Base-by-base conservation (phyloP, 805 yeast species). In the Cyberlindnera americana region DNA sequence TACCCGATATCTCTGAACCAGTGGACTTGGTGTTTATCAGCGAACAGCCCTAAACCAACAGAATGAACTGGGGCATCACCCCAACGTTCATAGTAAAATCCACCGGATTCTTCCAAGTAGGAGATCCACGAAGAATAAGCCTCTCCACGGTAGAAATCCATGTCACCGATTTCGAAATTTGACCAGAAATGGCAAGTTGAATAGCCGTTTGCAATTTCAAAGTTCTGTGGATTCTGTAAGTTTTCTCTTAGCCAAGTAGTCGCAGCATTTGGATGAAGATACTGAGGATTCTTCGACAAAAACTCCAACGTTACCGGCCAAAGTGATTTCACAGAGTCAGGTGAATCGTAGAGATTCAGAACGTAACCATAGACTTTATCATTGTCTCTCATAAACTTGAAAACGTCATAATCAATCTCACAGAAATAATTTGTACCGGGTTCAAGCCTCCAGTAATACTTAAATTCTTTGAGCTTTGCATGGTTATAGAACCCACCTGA, bases 21-120 rank as follows among this genome's bases (percentile, higher is more conserved):
- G 56, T 88, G 96, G 26, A 88, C 70, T 38, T 73, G 70, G 8
- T 66, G 59, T 50, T 75, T 81, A 50, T 83, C 88, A 7, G 81
- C 85, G 56, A 88, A 84, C 37, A 86, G 56, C 7, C 78, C 75
- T 25, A 86, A 61, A 0, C 91, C 95, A 31, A 88, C 54, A 3
- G 89, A 77, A 57, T 86, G 93, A 2, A 87, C 93, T 0, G 95
- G 95, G 0, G 95, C 95, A 65, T 87, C 96, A 3, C 95, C 95
- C 95, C 95, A 87, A 41, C 95, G 64, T 59, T 89, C 96, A 53
- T 88, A 88, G 59, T 85, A 88, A 54, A 87, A 87, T 4, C 91
- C 91, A 15, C 95, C 93, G 1, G 79, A 61, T 4, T 68, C 45
- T 41, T 87, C 95, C 28, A 88, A 62, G 52, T 68, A 64, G 23